Percentiles rank a stretch among this genome's conserved stretches.
phyloP scores from a whole-genome alignment of 1,284 basidiomycete species.

The Ustilago vetiveriae region DNA sequence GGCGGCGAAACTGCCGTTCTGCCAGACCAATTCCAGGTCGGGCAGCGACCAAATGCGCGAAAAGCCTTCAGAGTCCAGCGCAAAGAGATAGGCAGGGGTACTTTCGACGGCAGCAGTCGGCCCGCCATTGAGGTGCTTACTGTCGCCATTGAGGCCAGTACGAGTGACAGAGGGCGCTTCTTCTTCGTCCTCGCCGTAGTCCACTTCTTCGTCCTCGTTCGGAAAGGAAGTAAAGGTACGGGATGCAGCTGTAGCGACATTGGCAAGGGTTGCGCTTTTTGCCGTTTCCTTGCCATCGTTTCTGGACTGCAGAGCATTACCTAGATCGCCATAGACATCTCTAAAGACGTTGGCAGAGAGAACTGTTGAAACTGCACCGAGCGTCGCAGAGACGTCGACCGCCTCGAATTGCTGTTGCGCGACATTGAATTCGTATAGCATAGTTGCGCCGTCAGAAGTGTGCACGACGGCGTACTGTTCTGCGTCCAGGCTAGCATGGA shows the following conservation, averaged over 20 bases:
- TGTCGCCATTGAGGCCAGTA: slow-evolving; percentile 14
- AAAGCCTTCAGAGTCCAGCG: slow-evolving; percentile 6
- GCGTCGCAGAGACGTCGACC: slow-evolving; percentile 3
- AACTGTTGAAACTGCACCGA: background rate
- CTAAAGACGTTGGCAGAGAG: slow-evolving; percentile 30
- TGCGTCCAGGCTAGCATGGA: slow-evolving; percentile 27
- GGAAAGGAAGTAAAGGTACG: background rate
- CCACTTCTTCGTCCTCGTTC: slow-evolving; percentile 53
- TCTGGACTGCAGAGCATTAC: slow-evolving; percentile 1
- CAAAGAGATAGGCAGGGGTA: slow-evolving; percentile 24
- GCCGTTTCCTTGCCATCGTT: background rate
- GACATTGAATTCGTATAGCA: slow-evolving; percentile 12
- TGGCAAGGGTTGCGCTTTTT: background rate
- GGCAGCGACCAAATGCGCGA: slow-evolving; percentile 43
- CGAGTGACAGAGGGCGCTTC: slow-evolving; percentile 6
- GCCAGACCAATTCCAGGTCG: slow-evolving; percentile 30
- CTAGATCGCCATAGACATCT: slow-evolving; percentile 16
- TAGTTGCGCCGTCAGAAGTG: slow-evolving; percentile 15
- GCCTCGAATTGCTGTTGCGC: slow-evolving; percentile 6
- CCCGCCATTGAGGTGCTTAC: background rate
- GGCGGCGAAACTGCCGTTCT: slow-evolving; percentile 23
- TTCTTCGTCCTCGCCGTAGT: slow-evolving; percentile 54
- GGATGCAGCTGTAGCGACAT: background rate
- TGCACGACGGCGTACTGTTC: slow-evolving; percentile 28
- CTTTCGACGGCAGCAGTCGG: background rate